Percentiles rank a stretch among this genome's conserved stretches.
These are phyloP conservation scores for Lonicera japonica DNA, from an alignment of 129 eudicot species.

Conservation along the genomic window DNA sequence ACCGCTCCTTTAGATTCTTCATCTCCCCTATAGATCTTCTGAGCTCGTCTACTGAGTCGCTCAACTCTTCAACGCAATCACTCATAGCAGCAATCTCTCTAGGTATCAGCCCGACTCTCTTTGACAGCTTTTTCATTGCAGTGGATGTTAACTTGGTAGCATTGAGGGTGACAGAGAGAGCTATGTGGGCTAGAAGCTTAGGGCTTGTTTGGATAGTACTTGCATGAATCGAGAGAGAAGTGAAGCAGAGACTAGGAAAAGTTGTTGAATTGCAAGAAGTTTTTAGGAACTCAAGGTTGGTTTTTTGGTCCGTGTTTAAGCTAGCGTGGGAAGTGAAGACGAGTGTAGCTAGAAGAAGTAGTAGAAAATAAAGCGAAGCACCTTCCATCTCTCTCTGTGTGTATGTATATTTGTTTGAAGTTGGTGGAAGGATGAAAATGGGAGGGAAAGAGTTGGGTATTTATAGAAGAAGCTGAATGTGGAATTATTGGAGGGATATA, in stretches of 20 bases:
- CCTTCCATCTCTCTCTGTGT: background rate
- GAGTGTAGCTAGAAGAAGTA: background rate
- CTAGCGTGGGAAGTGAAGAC: background rate
- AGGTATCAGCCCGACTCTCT: constrained; percentile 12
- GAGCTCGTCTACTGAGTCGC: constrained; percentile 23
- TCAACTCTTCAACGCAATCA: constrained; percentile 29
- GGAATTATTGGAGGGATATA: no score
- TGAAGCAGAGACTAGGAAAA: constrained; percentile 36
- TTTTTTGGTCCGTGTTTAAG: background rate
- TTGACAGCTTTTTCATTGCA: constrained; percentile 16
- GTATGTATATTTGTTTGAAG: background rate
- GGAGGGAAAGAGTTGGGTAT: background rate
- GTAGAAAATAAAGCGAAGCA: background rate
- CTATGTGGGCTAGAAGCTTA: constrained; percentile 18
- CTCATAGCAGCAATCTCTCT: constrained; percentile 26
- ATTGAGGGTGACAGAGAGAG: constrained; percentile 37
- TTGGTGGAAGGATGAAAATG: background rate
- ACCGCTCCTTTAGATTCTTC: constrained; percentile 21
- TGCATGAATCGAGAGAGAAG: constrained; percentile 28
- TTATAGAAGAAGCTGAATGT: background rate
- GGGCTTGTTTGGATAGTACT: constrained; percentile 22
- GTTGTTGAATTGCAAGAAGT: constrained; percentile 31
- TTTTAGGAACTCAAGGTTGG: constrained; percentile 15
- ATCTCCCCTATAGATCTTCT: constrained; percentile 28
- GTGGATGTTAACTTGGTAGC: constrained; percentile 19